Percentiles rank a stretch among this genome's conserved stretches.
These are phyloP conservation scores for Zoysia japonica DNA, from an alignment of 176 grass and related monocot species.

Conservation along the genomic window DNA sequence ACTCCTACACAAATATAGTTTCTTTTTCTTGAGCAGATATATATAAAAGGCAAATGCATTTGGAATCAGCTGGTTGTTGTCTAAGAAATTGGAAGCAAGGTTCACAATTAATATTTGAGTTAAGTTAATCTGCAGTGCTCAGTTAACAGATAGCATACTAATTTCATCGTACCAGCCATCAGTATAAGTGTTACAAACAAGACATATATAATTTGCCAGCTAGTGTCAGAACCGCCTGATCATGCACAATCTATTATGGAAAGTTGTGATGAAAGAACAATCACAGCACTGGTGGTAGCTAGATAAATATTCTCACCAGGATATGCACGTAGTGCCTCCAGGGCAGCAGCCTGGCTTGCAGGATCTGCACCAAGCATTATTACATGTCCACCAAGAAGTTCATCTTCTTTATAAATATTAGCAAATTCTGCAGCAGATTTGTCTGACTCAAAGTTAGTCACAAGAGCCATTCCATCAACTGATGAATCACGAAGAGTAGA, in stretches of 20 bases:
- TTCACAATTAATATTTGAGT: neutral
- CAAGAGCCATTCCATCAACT: slow-evolving; percentile 42
- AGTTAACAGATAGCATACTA: neutral
- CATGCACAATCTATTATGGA: neutral
- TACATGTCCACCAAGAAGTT: slow-evolving; percentile 71
- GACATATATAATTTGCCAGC: neutral
- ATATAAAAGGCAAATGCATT: neutral
- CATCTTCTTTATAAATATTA: slow-evolving; percentile 64
- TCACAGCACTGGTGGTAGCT: neutral
- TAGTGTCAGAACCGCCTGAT: neutral
- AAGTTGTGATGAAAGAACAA: neutral
- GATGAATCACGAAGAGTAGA: slow-evolving; percentile 72
- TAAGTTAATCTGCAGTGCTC: neutral
- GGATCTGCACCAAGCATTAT: slow-evolving; percentile 93
- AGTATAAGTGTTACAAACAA: neutral
- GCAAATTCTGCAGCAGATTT: slow-evolving; percentile 71
- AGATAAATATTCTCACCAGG: slow-evolving; percentile 56
- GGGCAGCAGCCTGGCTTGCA: slow-evolving; percentile 61
- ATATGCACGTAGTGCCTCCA: slow-evolving; percentile 74
- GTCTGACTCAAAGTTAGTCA: slow-evolving; percentile 94
- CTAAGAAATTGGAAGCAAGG: neutral
- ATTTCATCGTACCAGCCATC: neutral
- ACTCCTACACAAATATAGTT: neutral
- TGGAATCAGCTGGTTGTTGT: neutral
- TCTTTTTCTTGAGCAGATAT: neutral